A percentile compares a stretch with the other conserved stretches of the same genome.
Conservation (phyloP, 805 yeast genomes). For the Teunomyces stri region DNA sequence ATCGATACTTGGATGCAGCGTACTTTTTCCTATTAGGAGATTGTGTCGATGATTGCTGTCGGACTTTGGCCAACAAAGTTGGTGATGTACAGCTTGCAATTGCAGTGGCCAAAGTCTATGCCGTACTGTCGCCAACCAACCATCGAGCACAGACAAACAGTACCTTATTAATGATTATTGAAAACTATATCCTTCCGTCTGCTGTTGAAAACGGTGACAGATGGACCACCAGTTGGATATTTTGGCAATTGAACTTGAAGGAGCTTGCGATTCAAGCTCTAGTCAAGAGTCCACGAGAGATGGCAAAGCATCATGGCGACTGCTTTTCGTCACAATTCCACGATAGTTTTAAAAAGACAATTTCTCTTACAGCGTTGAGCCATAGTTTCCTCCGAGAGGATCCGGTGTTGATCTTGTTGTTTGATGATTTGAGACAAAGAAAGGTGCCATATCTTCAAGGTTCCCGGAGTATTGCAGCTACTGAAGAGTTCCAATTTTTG, state of each 20-base stretch:
- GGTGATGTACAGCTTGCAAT: constrained; percentile 73
- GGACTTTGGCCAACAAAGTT: constrained; percentile 66
- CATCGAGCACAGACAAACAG: constrained; percentile 13
- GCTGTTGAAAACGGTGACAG: constrained; percentile 66
- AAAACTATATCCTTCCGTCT: constrained; percentile 48
- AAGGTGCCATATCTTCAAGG: constrained; percentile 51
- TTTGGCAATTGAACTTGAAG: constrained; percentile 53
- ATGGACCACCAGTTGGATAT: constrained; percentile 81
- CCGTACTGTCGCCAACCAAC: constrained; percentile 2
- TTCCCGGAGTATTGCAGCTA: constrained; percentile 40
- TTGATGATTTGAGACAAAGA: constrained; percentile 55
- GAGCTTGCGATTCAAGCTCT: constrained; percentile 59
- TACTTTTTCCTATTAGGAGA: constrained; percentile 81
- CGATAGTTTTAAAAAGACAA: constrained; percentile 9
- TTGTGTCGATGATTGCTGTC: constrained; percentile 71
- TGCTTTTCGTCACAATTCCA: constrained; percentile 22
- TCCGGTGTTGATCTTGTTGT: constrained; percentile 73
- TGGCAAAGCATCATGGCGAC: constrained; percentile 16
- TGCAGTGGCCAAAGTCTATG: constrained; percentile 76
- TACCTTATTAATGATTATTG: constrained; percentile 44
- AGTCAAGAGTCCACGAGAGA: constrained; percentile 50
- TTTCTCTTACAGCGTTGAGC: constrained; percentile 8
- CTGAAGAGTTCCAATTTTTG: constrained; percentile 60
- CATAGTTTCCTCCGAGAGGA: constrained; percentile 63
- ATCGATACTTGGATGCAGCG: constrained; percentile 83